Conservation (phyloP, 2,329 filamentous ascomycete genomes). For the Fusarium sublunatum region DNA sequence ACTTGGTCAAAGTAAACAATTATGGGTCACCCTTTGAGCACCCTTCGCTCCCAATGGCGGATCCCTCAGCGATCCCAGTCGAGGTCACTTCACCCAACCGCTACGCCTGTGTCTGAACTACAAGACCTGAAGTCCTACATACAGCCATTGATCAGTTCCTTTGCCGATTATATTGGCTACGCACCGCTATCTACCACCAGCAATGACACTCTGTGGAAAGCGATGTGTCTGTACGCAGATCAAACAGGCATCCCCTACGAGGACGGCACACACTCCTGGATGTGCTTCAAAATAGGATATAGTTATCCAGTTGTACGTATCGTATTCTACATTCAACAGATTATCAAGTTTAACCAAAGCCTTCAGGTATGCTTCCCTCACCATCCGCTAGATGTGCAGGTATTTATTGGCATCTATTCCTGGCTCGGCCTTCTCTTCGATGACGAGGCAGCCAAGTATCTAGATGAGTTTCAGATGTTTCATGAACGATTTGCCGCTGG, state of each 20-base stretch:
- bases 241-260: conserved; percentile 1
- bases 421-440: conserved; percentile 23
- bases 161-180: conserved; percentile 8
- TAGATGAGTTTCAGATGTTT: conserved; percentile 9
- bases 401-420: conserved; percentile 16
- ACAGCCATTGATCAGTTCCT: conserved; percentile 8
- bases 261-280: conserved; percentile 16
- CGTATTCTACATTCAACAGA: neutral
- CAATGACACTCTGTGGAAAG: conserved; percentile 7
- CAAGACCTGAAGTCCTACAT: neutral
- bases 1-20: no score
- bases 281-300: conserved; percentile 13
- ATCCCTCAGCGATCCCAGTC: no score
- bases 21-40: neutral
- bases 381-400: conserved; percentile 16
- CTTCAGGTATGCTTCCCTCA: conserved; percentile 14
- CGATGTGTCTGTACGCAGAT: conserved; percentile 6
- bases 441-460: conserved; percentile 2
- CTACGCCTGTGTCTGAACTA: neutral
- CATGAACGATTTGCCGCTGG: conserved; percentile 8
- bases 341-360: neutral
- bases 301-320: conserved; percentile 14
- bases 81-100: rapidly evolving
- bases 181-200: neutral
- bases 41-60: neutral